A percentile compares a stretch with the other conserved stretches of the same genome.
These are phyloP conservation scores for Fusarium guadeloupense DNA, from an alignment of 2,329 filamentous ascomycete genomes.

Conservation along the genomic window DNA sequence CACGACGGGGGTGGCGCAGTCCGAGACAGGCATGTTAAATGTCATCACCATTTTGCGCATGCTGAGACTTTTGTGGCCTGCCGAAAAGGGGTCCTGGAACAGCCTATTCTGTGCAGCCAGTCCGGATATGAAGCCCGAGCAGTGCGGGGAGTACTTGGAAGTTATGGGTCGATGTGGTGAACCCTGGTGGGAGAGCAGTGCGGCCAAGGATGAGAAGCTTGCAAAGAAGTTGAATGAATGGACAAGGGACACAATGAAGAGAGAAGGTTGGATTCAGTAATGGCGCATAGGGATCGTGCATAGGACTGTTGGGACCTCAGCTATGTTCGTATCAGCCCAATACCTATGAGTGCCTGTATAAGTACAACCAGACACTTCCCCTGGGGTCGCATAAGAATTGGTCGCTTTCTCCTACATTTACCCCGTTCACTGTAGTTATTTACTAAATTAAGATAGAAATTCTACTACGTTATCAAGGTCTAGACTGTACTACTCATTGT, in stretches of 20 bases:
- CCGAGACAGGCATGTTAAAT: not conserved
- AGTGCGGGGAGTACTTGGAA: conserved; percentile 30
- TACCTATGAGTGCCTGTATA: too few relatives aligned
- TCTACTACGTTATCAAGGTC: too few relatives aligned
- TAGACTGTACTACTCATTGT: too few relatives aligned
- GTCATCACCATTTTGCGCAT: not conserved
- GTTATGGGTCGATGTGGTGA: conserved; percentile 15
- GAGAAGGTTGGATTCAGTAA: conserved; percentile 15
- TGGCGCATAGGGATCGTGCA: conserved; percentile 2
- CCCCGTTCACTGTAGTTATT: too few relatives aligned
- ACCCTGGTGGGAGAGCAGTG: conserved; percentile 19
- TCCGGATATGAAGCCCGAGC: conserved; percentile 13
- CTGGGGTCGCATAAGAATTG: too few relatives aligned
- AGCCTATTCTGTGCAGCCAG: conserved; percentile 29
- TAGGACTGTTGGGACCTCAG: too few relatives aligned
- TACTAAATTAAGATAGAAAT: too few relatives aligned
- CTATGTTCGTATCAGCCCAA: too few relatives aligned
- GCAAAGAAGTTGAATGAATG: conserved; percentile 26
- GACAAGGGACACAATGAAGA: conserved; percentile 22
- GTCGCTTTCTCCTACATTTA: too few relatives aligned
- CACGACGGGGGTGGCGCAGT: not conserved
- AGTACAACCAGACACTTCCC: too few relatives aligned
- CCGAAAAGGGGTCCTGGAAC: conserved; percentile 29
- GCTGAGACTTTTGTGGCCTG: conserved; percentile 6
- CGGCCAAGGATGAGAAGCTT: conserved; percentile 19